Base-by-base conservation (phyloP, 2,329 filamentous ascomycete species). In the Amphichorda felina region DNA sequence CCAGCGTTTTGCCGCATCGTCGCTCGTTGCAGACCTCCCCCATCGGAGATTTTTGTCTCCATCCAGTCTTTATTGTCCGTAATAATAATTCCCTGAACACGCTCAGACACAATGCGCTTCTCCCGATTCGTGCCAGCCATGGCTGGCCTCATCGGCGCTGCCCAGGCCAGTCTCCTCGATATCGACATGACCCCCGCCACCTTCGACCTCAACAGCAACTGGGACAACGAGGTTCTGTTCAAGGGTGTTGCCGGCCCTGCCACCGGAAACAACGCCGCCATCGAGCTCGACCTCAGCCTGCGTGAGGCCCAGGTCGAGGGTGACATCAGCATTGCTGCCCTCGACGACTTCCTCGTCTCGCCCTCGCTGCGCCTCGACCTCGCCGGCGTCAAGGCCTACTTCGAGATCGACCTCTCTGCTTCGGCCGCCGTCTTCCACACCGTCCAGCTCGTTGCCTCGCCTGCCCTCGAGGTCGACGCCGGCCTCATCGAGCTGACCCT, bases 311-410 rank as follows among this genome's bases (percentile, higher is more conserved):
- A 67, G 46, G 55, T 69, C 30, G 60, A 64, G 43, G 70, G 70
- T 43, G 50, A 51, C n/a, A 60, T 68, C 28, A 55, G 54, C 11
- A 61, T 66, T 10, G 54, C 59, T 37, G 48, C 72, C 16, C 60
- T 55, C 1, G 43, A 67, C 21, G 50, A 54, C 14, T 50, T 66
- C 27, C 50, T 63, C 4, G 40, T 56, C 15, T 40, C 53, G 29
- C 66, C 66, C 0, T 51, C 57, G 11, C 50, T 64, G 18, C 55
- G 58, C 14, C 47, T 75, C 3, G 55, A 64, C 41, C 66, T 75
- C 33, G 59, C 59, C 29, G 60, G 57, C 5, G 48, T 75, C 41
- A 68, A 72, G 49, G 54, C 70, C 7, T 70, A 69, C 44, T 52
- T 75, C 13, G 57, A 70, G 41, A 45, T 73, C 5, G 61, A 65